phyloP scores from a whole-genome alignment of 805 yeast species.

The Blastobotrys muscicola region DNA sequence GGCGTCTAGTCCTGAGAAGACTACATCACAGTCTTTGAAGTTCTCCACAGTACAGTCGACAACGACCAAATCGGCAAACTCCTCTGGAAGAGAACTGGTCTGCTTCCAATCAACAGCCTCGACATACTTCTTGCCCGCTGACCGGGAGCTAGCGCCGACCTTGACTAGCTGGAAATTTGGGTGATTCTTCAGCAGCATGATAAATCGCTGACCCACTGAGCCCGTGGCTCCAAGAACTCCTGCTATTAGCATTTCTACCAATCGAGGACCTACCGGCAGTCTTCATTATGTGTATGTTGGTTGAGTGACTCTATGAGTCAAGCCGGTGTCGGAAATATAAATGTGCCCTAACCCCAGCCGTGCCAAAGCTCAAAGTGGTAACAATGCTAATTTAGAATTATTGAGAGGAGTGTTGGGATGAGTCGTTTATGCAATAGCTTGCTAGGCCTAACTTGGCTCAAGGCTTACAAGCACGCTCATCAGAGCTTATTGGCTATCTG shows the following conservation, averaged over 20 bases:
- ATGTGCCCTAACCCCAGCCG: too few relatives aligned
- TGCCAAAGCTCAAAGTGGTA: too few relatives aligned
- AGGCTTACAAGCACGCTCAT: too few relatives aligned
- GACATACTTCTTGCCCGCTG: constrained; percentile 80
- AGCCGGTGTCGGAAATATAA: too few relatives aligned
- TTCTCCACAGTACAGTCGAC: constrained; percentile 66
- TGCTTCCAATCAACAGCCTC: constrained; percentile 95
- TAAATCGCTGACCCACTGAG: constrained; percentile 94
- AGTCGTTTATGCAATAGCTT: too few relatives aligned
- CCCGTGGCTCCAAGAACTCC: constrained; percentile 99
- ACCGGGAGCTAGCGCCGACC: constrained; percentile 86
- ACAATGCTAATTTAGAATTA: too few relatives aligned
- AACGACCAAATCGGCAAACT: constrained; percentile 54
- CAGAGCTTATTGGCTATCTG: too few relatives aligned
- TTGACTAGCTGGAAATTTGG: constrained; percentile 82
- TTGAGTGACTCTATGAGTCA: too few relatives aligned
- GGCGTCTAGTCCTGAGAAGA: constrained; percentile 89
- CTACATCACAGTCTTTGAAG: constrained; percentile 85
- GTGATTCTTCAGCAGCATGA: constrained; percentile 70
- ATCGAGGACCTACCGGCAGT: not conserved
- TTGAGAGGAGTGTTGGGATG: too few relatives aligned
- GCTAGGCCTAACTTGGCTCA: too few relatives aligned
- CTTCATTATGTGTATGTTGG: not conserved
- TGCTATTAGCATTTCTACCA: not conserved
- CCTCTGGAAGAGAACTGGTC: constrained; percentile 67